Evolutionary conservation across 2,329 filamentous ascomycete genomes (phyloP).

Genomic region (Diaporthe citrichinensis): DNA sequence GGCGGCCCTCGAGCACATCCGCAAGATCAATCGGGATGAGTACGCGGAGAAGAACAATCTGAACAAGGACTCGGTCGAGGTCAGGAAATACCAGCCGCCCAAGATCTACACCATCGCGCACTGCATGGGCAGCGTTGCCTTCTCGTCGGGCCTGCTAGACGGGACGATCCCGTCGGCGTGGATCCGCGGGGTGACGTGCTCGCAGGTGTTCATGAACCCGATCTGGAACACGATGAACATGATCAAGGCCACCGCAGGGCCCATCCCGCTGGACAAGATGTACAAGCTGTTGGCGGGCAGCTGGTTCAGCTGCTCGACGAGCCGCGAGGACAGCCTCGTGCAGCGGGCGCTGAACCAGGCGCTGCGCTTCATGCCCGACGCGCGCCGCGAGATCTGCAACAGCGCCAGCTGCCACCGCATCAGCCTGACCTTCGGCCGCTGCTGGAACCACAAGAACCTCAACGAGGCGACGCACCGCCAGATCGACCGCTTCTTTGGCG

Average conservation of each 20-base stretch:
- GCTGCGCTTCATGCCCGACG: conserved; percentile 70
- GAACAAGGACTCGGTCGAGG: background rate
- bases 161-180: conserved; percentile 70
- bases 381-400: conserved; percentile 70
- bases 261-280: conserved; percentile 63
- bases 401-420: conserved; percentile 73
- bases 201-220: conserved; percentile 75
- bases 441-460: conserved; percentile 76
- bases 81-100: conserved; percentile 33
- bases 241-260: conserved; percentile 66
- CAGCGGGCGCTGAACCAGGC: conserved; percentile 68
- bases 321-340: conserved; percentile 60
- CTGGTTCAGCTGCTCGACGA: conserved; percentile 69
- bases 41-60: conserved; percentile 43
- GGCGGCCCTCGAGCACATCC: conserved; percentile 68
- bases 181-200: conserved; percentile 71
- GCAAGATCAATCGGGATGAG: conserved; percentile 52
- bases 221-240: conserved; percentile 70
- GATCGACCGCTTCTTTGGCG: conserved; percentile 73
- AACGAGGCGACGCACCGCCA: conserved; percentile 76
- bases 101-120: conserved; percentile 72
- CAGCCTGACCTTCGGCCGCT: conserved; percentile 72
- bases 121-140: conserved; percentile 74
- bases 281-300: conserved; percentile 63
- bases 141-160: conserved; percentile 71